Conservation (phyloP, 306 rosid species). For the Sicyos baderoa region DNA sequence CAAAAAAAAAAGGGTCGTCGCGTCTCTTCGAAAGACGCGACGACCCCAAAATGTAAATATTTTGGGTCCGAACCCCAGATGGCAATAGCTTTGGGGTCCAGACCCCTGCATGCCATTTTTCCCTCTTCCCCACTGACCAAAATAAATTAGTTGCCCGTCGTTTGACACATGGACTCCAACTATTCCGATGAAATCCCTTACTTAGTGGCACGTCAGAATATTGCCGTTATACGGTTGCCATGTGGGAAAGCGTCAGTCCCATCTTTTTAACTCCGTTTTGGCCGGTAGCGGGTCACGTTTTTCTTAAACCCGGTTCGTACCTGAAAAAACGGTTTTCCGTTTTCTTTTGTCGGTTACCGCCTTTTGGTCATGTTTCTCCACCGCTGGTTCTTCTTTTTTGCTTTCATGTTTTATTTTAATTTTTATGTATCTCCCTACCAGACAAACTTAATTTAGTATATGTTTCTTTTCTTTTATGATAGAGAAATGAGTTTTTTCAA, state of each 20-base stretch:
- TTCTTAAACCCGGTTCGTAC: background rate
- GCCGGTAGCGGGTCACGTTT: background rate
- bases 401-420: background rate
- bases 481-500: background rate
- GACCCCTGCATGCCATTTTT: no score
- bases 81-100: no score
- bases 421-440: no score
- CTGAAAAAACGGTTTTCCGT: conserved; percentile 7
- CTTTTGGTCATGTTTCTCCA: background rate
- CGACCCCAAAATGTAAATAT: no score
- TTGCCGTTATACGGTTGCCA: background rate
- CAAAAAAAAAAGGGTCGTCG: no score
- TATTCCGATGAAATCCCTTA: background rate
- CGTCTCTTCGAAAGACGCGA: no score
- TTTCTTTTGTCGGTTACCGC: background rate
- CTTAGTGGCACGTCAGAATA: background rate
- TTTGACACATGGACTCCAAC: background rate
- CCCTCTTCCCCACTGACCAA: background rate
- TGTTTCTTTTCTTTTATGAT: background rate
- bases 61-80: no score
- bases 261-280: background rate
- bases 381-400: background rate
- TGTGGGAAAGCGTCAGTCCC: background rate
- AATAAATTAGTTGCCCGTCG: background rate
- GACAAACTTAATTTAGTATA: background rate